Percentiles rank a stretch among this genome's conserved stretches.
Evolutionary conservation across 2,329 filamentous ascomycete species (phyloP).

Genomic region (Hypomyces perniciosus): DNA sequence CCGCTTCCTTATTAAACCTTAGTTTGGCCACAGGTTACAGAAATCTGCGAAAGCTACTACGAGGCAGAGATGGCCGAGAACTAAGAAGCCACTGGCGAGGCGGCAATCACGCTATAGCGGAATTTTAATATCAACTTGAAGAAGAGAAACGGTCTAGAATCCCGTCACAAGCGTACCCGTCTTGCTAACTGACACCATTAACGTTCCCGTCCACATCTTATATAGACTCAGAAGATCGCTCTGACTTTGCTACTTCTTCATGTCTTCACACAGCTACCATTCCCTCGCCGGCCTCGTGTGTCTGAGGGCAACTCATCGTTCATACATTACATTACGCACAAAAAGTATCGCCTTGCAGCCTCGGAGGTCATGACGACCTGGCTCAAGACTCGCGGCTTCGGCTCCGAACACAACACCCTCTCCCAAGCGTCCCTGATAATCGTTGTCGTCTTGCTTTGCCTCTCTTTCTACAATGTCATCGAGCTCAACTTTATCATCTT

Average conservation of each 20-base stretch:
- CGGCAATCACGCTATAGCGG: no score
- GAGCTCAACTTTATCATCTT: conserved; percentile 32
- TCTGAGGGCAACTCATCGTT: neutral
- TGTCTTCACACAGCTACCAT: neutral
- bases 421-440: neutral
- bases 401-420: neutral
- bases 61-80: no score
- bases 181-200: no score
- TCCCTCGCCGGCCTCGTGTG: neutral
- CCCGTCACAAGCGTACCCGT: no score
- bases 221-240: no score
- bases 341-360: neutral
- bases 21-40: no score
- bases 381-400: neutral
- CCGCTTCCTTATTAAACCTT: no score
- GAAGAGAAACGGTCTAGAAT: no score
- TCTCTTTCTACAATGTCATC: conserved; percentile 30
- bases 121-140: no score
- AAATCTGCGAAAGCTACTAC: no score
- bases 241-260: neutral
- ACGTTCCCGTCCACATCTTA: no score
- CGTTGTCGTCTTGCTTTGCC: conserved; percentile 26
- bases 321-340: neutral
- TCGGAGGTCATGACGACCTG: neutral
- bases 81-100: no score